Percentiles rank a stretch among this genome's conserved stretches.
Evolutionary conservation across 2,329 filamentous ascomycete species (phyloP).

Genomic region (Peltaster fructicola): DNA sequence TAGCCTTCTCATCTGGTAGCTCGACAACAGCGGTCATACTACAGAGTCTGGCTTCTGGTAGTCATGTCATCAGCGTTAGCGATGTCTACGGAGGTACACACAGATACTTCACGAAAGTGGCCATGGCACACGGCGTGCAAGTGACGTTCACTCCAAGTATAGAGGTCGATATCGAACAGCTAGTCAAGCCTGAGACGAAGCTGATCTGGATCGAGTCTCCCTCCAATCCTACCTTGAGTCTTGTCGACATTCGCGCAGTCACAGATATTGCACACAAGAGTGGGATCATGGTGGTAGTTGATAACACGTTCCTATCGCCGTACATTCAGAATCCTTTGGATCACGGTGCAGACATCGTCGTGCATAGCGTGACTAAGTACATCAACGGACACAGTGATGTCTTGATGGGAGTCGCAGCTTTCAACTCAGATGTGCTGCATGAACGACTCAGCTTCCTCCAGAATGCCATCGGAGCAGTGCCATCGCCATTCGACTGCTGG

Average conservation of each 20-base stretch:
- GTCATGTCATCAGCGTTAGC: constrained; percentile 88
- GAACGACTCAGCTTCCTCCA: constrained; percentile 75
- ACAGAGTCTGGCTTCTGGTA: constrained; percentile 76
- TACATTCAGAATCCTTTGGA: constrained; percentile 94
- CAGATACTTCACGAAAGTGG: constrained; percentile 96
- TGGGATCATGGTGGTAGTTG: constrained; percentile 89
- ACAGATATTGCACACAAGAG: constrained; percentile 67
- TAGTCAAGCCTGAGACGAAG: constrained; percentile 80
- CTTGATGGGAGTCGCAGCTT: constrained; percentile 90
- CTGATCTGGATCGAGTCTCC: constrained; percentile 95
- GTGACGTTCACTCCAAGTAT: constrained; percentile 91
- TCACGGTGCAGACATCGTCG: constrained; percentile 88
- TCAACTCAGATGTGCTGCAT: constrained; percentile 70
- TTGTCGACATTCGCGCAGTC: constrained; percentile 84
- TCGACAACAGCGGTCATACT: constrained; percentile 87
- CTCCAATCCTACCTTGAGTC: constrained; percentile 79
- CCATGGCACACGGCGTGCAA: constrained; percentile 78
- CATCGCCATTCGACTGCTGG: constrained; percentile 93
- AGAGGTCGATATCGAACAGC: constrained; percentile 65
- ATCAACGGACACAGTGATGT: constrained; percentile 96
- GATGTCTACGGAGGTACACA: constrained; percentile 98
- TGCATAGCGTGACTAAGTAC: constrained; percentile 96
- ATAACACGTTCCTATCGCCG: constrained; percentile 95
- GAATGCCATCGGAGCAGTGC: constrained; percentile 91
- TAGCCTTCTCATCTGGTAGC: constrained; percentile 87